These are phyloP conservation scores for Byssochlamys sp. DNA, from an alignment of 2,329 filamentous ascomycete genomes.

Conservation along the genomic window DNA sequence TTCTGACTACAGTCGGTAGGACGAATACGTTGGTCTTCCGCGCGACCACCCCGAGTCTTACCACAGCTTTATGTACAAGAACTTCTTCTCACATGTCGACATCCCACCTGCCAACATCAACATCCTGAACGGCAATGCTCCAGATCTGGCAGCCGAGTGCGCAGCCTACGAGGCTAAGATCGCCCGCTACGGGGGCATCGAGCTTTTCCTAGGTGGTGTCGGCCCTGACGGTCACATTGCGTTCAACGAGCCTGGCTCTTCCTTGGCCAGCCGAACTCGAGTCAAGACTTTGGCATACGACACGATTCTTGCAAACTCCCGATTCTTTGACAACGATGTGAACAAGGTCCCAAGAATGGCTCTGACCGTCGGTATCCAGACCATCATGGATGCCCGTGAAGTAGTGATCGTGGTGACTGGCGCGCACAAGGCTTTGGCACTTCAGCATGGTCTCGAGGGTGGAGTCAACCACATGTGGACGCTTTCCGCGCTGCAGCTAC, in stretches of 20 bases:
- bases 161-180: conserved; percentile 72
- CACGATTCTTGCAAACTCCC: conserved; percentile 73
- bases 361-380: conserved; percentile 74
- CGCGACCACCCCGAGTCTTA: conserved; percentile 78
- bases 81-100: conserved; percentile 81
- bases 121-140: conserved; percentile 71
- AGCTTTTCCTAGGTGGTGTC: conserved; percentile 76
- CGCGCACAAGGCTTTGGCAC: conserved; percentile 67
- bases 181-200: conserved; percentile 63
- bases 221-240: conserved; percentile 81
- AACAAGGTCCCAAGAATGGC: conserved; percentile 69
- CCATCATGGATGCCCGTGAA: conserved; percentile 69
- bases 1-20: conserved; percentile 36
- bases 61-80: conserved; percentile 86
- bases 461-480: conserved; percentile 89
- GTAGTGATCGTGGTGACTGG: conserved; percentile 76
- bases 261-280: conserved; percentile 64
- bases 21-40: conserved; percentile 77
- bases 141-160: conserved; percentile 66
- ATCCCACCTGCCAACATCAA: conserved; percentile 73
- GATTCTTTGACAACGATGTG: conserved; percentile 71
- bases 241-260: conserved; percentile 82
- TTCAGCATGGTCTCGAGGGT: conserved; percentile 72
- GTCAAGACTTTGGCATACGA: conserved; percentile 83
- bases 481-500: conserved; percentile 67